A percentile compares a stretch with the other conserved stretches of the same genome.
Conservation (phyloP, 208 protist species). For the Trypanosoma platydactyli region DNA sequence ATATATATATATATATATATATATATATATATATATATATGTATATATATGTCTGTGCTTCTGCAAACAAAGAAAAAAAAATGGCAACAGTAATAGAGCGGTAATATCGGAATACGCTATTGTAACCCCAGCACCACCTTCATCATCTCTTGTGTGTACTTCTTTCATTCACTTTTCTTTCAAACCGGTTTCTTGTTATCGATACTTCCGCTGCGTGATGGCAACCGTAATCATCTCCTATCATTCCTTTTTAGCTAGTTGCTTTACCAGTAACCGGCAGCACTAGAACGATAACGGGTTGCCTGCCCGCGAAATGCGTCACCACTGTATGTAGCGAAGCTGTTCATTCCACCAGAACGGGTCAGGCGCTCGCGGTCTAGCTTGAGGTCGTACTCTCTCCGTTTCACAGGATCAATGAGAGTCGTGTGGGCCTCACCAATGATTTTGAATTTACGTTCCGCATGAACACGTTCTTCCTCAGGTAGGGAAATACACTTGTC, state of each 20-base stretch:
- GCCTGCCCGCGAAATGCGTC: conserved; percentile 48
- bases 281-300: conserved; percentile 40
- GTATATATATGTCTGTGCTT: too few relatives aligned
- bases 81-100: background rate
- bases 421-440: conserved; percentile 87
- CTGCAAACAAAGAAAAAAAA: background rate
- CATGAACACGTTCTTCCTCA: conserved; percentile 62
- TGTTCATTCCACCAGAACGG: conserved; percentile 38
- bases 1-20: background rate
- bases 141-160: background rate
- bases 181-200: background rate
- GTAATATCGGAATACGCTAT: background rate
- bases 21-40: background rate
- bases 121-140: background rate
- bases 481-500: conserved; percentile 85
- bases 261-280: conserved; percentile 59
- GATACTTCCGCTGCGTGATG: background rate
- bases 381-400: conserved; percentile 86
- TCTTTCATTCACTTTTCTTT: background rate
- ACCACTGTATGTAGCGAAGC: conserved; percentile 46
- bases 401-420: conserved; percentile 68
- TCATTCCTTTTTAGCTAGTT: background rate
- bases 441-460: conserved; percentile 90
- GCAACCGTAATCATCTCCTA: too few relatives aligned
- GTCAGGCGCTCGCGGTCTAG: conserved; percentile 51